Conservation (phyloP, 2,329 filamentous ascomycete species). For the Biscogniauxia sp. region DNA sequence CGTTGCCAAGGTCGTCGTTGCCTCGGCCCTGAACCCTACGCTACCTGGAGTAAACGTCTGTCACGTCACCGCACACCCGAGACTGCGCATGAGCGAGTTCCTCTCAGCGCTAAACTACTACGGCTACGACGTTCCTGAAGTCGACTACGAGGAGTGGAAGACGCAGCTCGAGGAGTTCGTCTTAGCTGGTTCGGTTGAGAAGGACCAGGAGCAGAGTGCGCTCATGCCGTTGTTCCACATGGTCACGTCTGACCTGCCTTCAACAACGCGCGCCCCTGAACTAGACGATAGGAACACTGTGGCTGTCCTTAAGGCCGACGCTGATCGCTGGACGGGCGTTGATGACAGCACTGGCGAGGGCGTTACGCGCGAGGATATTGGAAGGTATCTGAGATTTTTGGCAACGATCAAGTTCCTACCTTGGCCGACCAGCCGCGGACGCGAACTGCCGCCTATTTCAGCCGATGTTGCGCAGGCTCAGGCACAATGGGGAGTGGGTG, state of each 20-base stretch:
- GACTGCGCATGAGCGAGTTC: constrained; percentile 75
- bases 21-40: constrained; percentile 65
- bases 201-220: constrained; percentile 65
- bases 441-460: constrained; percentile 31
- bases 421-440: constrained; percentile 36
- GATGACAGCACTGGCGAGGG: constrained; percentile 54
- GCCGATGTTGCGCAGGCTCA: constrained; percentile 24
- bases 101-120: constrained; percentile 68
- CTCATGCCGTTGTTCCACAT: constrained; percentile 75
- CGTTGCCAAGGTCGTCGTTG: constrained; percentile 76
- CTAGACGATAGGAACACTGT: constrained; percentile 71
- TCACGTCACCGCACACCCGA: constrained; percentile 77
- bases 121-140: constrained; percentile 67
- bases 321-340: constrained; percentile 54
- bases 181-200: constrained; percentile 50
- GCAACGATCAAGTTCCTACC: constrained; percentile 61
- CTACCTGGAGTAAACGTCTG: constrained; percentile 52
- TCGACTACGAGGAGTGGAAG: constrained; percentile 69
- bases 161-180: constrained; percentile 67
- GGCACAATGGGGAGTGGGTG: constrained; percentile 23
- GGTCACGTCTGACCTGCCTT: constrained; percentile 66
- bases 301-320: constrained; percentile 61
- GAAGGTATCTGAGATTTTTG: constrained; percentile 63
- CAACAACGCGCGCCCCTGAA: constrained; percentile 67
- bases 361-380: constrained; percentile 60